Percentiles rank a stretch among this genome's conserved stretches.
Evolutionary conservation across 2,329 filamentous ascomycete genomes (phyloP).

Genomic region (Sporothrix luriei): DNA sequence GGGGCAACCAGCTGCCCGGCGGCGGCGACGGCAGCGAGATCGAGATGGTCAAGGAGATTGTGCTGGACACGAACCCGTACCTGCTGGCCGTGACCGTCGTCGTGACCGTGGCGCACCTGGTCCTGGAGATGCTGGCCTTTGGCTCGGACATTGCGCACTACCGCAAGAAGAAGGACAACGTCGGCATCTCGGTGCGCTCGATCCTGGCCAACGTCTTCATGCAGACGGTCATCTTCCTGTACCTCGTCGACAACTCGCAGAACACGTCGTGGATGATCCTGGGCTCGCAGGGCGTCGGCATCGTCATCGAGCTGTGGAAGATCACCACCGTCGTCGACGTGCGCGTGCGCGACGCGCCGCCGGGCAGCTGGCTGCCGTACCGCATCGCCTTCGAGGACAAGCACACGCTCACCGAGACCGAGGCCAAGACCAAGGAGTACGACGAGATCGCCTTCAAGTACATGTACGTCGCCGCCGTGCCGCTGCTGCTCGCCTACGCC

Average conservation of each 20-base stretch:
- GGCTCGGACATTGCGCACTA: slow-evolving; percentile 97
- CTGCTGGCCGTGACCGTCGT: slow-evolving; percentile 81
- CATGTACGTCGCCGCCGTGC: slow-evolving; percentile 89
- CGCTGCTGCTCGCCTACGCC: slow-evolving; percentile 85
- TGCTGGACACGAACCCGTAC: slow-evolving; percentile 91
- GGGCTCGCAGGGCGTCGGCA: slow-evolving; percentile 84
- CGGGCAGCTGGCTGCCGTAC: slow-evolving; percentile 73
- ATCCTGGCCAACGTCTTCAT: slow-evolving; percentile 98
- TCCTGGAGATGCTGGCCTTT: slow-evolving; percentile 95
- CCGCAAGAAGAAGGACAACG: slow-evolving; percentile 99
- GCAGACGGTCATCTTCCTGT: slow-evolving; percentile 94
- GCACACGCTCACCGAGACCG: slow-evolving; percentile 90
- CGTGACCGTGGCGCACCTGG: slow-evolving; percentile 85
- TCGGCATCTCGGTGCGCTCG: slow-evolving; percentile 92
- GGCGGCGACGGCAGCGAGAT: slow-evolving; percentile 91
- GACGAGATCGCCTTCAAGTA: slow-evolving; percentile 98
- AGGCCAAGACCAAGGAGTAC: slow-evolving; percentile 98
- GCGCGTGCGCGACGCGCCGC: slow-evolving; percentile 68
- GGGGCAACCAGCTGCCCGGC: slow-evolving; percentile 69
- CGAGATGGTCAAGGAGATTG: slow-evolving; percentile 94
- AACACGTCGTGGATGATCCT: slow-evolving; percentile 99
- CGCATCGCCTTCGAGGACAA: slow-evolving; percentile 90
- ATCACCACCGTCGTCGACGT: slow-evolving; percentile 94
- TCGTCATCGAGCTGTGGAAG: slow-evolving; percentile 78
- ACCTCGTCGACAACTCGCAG: slow-evolving; percentile 94